A percentile compares a stretch with the other conserved stretches of the same genome.
These are phyloP conservation scores for Taphrina deformans DNA, from an alignment of 1,139 yeast species.

Conservation along the genomic window DNA sequence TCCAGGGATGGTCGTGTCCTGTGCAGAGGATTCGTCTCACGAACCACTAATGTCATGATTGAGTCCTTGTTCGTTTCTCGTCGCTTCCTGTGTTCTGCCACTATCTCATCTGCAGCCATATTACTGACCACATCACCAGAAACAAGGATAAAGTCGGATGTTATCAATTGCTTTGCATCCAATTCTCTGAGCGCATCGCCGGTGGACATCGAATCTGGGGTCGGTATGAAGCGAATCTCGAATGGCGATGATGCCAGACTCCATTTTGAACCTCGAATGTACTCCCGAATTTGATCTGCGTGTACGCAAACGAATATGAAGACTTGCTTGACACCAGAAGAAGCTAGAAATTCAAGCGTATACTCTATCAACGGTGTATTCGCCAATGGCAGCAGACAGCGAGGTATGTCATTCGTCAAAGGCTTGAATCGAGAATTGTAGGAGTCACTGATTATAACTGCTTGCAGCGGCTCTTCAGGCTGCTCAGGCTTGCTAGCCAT, in stretches of 20 bases:
- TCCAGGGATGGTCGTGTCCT: slow-evolving; percentile 66
- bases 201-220: slow-evolving; percentile 86
- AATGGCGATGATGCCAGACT: slow-evolving; percentile 71
- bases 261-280: slow-evolving; percentile 86
- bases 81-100: slow-evolving; percentile 70
- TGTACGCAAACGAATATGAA: slow-evolving; percentile 86
- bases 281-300: slow-evolving; percentile 80
- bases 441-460: slow-evolving; percentile 90
- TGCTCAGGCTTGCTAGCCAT: slow-evolving; percentile 14
- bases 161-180: slow-evolving; percentile 83
- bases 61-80: slow-evolving; percentile 77
- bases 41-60: slow-evolving; percentile 87
- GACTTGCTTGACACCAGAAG: slow-evolving; percentile 86
- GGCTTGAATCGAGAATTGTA: slow-evolving; percentile 93
- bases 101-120: slow-evolving; percentile 70
- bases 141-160: slow-evolving; percentile 83
- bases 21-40: slow-evolving; percentile 83
- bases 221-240: slow-evolving; percentile 69
- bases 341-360: slow-evolving; percentile 89
- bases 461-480: slow-evolving; percentile 52
- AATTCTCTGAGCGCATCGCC: slow-evolving; percentile 97
- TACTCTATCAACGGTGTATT: slow-evolving; percentile 92
- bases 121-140: slow-evolving; percentile 95
- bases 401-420: slow-evolving; percentile 74
- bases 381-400: slow-evolving; percentile 87